These are phyloP conservation scores for Neospermospora avenae DNA, from an alignment of 2,329 filamentous ascomycete genomes.

Conservation along the genomic window DNA sequence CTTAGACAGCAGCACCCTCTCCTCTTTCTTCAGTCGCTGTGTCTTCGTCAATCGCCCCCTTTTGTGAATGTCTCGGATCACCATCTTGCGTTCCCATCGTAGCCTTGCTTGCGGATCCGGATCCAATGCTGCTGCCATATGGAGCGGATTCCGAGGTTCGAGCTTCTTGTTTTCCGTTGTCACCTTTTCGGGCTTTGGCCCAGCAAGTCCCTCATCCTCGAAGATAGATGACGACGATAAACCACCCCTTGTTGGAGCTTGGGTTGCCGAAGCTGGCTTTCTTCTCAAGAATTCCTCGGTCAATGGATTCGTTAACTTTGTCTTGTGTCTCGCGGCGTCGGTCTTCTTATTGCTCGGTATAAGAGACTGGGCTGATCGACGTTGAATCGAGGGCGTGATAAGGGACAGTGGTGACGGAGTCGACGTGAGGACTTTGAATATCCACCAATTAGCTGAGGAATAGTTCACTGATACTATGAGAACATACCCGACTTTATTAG, in stretches of 20 bases:
- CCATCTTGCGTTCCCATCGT: slow-evolving; percentile 79
- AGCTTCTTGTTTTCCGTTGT: slow-evolving; percentile 19
- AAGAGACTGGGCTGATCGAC: slow-evolving; percentile 26
- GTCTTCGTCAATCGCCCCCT: slow-evolving; percentile 64
- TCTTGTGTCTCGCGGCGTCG: not conserved
- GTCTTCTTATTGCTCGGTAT: slow-evolving; percentile 10
- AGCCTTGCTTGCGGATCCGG: slow-evolving; percentile 70
- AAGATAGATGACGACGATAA: slow-evolving; percentile 51
- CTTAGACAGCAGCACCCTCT: slow-evolving; percentile 54
- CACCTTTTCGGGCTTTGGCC: slow-evolving; percentile 13
- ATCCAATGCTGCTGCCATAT: slow-evolving; percentile 64
- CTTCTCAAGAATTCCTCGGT: slow-evolving; percentile 55
- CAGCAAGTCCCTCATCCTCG: slow-evolving; percentile 40
- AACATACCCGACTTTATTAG: slow-evolving; percentile 57
- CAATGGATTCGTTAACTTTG: slow-evolving; percentile 46
- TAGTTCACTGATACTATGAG: slow-evolving; percentile 8
- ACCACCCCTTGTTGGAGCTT: slow-evolving; percentile 43
- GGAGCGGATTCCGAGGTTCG: slow-evolving; percentile 43
- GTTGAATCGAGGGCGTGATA: slow-evolving; percentile 28
- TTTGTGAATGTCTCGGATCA: slow-evolving; percentile 70
- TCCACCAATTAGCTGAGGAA: slow-evolving; percentile 22
- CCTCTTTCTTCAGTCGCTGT: slow-evolving; percentile 64
- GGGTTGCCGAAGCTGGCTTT: slow-evolving; percentile 29
- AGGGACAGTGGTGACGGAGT: slow-evolving; percentile 42
- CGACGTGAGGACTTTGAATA: slow-evolving; percentile 26